These are phyloP conservation scores for Aspergillus amoenus DNA, from an alignment of 2,329 filamentous ascomycete genomes.

Conservation along the genomic window DNA sequence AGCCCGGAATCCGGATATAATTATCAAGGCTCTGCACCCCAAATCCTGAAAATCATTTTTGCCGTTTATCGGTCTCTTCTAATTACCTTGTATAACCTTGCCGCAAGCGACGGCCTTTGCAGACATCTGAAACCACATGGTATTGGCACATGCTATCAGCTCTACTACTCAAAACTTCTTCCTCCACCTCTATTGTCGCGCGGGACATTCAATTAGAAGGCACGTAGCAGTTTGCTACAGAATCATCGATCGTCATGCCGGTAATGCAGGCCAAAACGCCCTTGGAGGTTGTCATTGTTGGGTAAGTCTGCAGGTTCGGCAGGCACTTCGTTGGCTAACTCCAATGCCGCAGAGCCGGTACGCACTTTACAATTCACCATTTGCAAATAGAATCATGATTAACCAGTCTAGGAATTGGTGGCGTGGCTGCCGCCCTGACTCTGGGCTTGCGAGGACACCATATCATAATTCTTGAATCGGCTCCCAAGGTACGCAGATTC, in stretches of 20 bases:
- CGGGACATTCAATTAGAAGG: neutral
- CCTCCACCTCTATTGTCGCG: no score
- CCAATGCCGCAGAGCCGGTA: conserved; percentile 30
- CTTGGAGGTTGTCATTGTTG: conserved; percentile 34
- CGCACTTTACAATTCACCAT: conserved; percentile 1
- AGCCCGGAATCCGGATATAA: conserved; percentile 2
- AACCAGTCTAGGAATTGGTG: conserved; percentile 32
- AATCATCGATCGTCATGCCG: conserved; percentile 16
- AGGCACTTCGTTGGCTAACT: neutral
- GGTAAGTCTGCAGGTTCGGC: conserved; percentile 23
- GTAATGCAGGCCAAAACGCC: conserved; percentile 26
- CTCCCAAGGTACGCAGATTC: conserved; percentile 28
- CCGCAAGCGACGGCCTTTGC: neutral
- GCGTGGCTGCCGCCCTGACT: conserved; percentile 36
- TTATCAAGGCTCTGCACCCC: conserved; percentile 6
- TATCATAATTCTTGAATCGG: conserved; percentile 34
- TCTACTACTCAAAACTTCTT: neutral
- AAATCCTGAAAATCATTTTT: neutral
- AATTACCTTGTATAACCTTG: neutral
- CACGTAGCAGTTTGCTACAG: neutral
- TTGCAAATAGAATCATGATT: neutral
- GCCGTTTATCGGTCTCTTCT: neutral
- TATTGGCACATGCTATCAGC: neutral
- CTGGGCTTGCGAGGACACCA: conserved; percentile 34
- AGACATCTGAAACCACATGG: neutral